Evolutionary conservation across 2,329 filamentous ascomycete species (phyloP).

Genomic region (Colletotrichum coccodes): DNA sequence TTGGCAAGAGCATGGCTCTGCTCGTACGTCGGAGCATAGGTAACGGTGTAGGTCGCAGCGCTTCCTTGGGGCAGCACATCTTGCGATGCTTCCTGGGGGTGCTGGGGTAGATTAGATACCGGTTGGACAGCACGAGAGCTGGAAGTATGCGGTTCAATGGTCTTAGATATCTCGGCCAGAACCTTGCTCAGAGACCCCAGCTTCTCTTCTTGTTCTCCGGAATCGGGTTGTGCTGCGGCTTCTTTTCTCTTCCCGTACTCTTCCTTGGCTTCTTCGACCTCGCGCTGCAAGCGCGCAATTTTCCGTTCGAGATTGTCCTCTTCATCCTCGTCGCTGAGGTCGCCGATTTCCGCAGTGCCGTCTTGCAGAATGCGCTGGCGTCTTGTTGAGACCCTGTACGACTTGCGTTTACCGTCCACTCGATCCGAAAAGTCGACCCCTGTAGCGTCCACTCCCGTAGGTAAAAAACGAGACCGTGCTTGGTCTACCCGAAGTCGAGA

Average conservation of each 20-base stretch:
- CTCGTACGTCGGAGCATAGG: constrained; percentile 72
- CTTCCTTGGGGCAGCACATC: constrained; percentile 33
- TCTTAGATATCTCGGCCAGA: constrained; percentile 71
- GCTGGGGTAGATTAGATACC: constrained; percentile 11
- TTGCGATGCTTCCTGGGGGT: constrained; percentile 35
- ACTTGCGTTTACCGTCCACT: constrained; percentile 82
- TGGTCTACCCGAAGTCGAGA: constrained; percentile 80
- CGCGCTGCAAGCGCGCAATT: constrained; percentile 83
- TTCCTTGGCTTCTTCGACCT: constrained; percentile 79
- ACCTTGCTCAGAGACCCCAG: constrained; percentile 77
- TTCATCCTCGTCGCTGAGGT: constrained; percentile 78
- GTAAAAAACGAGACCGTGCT: constrained; percentile 83
- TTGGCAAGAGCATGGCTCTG: constrained; percentile 79
- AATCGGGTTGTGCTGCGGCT: constrained; percentile 51
- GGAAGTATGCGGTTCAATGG: constrained; percentile 39
- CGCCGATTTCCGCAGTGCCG: constrained; percentile 74
- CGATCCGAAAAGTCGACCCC: constrained; percentile 92
- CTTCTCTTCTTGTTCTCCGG: constrained; percentile 60
- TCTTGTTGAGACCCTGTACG: constrained; percentile 80
- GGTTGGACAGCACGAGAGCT: constrained; percentile 26
- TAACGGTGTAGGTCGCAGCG: constrained; percentile 67
- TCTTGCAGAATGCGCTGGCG: constrained; percentile 71
- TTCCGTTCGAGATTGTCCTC: constrained; percentile 79
- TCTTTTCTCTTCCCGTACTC: constrained; percentile 67
- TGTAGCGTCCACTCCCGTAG: constrained; percentile 78